Evolutionary conservation across 148 eudicot species (phyloP).

Genomic region (Chenopodium suecicum): DNA sequence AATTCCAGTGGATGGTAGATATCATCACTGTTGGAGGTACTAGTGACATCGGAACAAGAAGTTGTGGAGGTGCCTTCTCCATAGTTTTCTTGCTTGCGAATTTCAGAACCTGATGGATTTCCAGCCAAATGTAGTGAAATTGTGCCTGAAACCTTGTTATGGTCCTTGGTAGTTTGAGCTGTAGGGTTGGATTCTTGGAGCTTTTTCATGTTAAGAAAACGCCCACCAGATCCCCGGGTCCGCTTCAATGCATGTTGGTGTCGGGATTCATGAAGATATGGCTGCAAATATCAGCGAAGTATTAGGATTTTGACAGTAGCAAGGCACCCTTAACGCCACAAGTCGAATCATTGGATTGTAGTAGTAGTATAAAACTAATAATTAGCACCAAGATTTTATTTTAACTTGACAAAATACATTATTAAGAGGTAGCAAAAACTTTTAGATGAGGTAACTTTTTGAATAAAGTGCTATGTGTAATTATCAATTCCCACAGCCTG

Average conservation of each 20-base stretch:
- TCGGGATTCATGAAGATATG: conserved; percentile 79
- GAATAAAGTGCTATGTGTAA: too few species aligned
- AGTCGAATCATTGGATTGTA: too few species aligned
- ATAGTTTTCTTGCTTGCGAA: conserved; percentile 26
- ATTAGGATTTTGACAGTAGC: not conserved
- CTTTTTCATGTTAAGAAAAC: conserved; percentile 58
- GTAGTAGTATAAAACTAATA: too few species aligned
- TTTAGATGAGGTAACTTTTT: too few species aligned
- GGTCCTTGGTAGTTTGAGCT: conserved; percentile 17
- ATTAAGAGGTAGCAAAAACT: too few species aligned
- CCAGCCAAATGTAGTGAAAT: conserved; percentile 26
- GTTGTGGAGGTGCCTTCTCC: conserved; percentile 37
- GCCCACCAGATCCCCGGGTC: conserved; percentile 74
- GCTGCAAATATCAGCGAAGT: conserved; percentile 33
- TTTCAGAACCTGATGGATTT: conserved; percentile 25
- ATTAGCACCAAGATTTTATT: too few species aligned
- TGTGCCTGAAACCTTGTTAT: conserved; percentile 20
- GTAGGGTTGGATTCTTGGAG: conserved; percentile 35
- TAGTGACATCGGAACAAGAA: conserved; percentile 44
- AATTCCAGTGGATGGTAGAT: conserved; percentile 37
- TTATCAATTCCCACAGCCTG: too few species aligned
- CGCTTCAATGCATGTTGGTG: conserved; percentile 69
- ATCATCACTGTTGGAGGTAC: conserved; percentile 33
- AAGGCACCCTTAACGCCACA: not conserved
- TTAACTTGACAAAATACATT: too few species aligned